Evolutionary conservation across 148 eudicot genomes (phyloP), one percentile per base, ranked within the genome.

Genomic region (Fagopyrum esculentum): DNA sequence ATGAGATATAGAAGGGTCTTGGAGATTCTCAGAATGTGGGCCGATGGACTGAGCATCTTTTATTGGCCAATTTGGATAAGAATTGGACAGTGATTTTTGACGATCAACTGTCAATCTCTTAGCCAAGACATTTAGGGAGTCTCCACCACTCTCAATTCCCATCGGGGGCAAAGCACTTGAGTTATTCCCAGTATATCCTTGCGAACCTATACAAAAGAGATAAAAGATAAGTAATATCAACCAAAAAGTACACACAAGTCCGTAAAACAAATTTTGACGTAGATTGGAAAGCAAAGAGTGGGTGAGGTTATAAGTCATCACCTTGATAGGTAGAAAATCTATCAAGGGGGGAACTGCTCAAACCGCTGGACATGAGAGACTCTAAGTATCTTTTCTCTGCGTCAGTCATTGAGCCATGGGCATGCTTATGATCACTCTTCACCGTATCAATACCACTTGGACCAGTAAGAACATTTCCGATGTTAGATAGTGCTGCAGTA

Each of bases 341-440:
- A 75, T 90, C 92, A 69, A 83, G 79, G 1, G 83, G 76, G 68
- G 84, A 52, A 64, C 73, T 66, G 85, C 85, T 77, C 78, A 78
- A 55, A 57, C 82, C 83, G 73, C 85, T 83, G 75, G 93, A 79
- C 97, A 96, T 92, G 81, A 96, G 80, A 17, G 99, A 96, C 86
- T 92, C 98, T 74, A 92, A 56, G 81, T 85, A 96, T 82, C 86
- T 86, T 71, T 90, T 96, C 79, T 89, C 95, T 71, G 91, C 91
- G 51, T 92, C 98, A 44, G 81, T 83, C 56, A 85, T 49, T 22
- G 92, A 69, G 77, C 89, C 83, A 57, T 68, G 86, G 9, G 73
- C 73, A 70, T 69, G 89, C 82, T 85, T 83, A 72, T 78, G 82
- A 77, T 91, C 90, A 78, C 68, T 81, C 72, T 83, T 86, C 71